Base-by-base conservation (phyloP, 495 filamentous ascomycete genomes). In the Chaetomium fimeti region DNA sequence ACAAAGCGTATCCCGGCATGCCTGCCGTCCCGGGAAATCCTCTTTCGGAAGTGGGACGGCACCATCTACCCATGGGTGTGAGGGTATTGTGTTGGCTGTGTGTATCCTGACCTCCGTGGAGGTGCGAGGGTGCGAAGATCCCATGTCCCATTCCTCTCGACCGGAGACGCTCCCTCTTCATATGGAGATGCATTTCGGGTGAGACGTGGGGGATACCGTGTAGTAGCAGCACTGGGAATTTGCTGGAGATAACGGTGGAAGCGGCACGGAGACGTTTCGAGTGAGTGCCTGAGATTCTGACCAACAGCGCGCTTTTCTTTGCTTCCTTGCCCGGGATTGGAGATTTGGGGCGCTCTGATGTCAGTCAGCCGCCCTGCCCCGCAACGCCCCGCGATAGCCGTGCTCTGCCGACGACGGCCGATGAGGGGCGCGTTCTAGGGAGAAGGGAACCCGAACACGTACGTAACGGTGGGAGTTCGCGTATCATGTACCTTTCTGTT, bases 11-110 rank as follows among this genome's bases (percentile, higher is more conserved):
- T 65, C 51, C 62, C 59, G 48, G 47, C 43, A 12, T 29, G 62
- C 61, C 57, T 6, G 52, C 16, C 64, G 60, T 67, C 71, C 71
- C 71, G 71, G 68, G 64, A 73, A 73, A 71, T 73, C 68, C 66
- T 67, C 68, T 73, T 57, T 53, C 51, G 51, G 51, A 27, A 53
- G 51, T 53, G 53, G 61, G 28, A 42, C 18, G 42, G 15, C 1
- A 9, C 5, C 5, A n/a, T n/a, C n/a, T n/a, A n/a, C n/a, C n/a
- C n/a, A n/a, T n/a, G n/a, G n/a, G n/a, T n/a, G n/a, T n/a, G n/a
- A n/a, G n/a, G n/a, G n/a, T n/a, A n/a, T n/a, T 20, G 43, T 2
- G 43, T 22, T 13, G 40, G 24, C 22, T 45, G 42, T 56, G 27
- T 27, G 3, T 40, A 13, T 9, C 25, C 29, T 51, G 9, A 32